Percentiles rank a stretch among this genome's conserved stretches.
These are phyloP conservation scores for Peronospora belbahrii DNA, from an alignment of 352 stramenopile genomes.

Conservation along the genomic window DNA sequence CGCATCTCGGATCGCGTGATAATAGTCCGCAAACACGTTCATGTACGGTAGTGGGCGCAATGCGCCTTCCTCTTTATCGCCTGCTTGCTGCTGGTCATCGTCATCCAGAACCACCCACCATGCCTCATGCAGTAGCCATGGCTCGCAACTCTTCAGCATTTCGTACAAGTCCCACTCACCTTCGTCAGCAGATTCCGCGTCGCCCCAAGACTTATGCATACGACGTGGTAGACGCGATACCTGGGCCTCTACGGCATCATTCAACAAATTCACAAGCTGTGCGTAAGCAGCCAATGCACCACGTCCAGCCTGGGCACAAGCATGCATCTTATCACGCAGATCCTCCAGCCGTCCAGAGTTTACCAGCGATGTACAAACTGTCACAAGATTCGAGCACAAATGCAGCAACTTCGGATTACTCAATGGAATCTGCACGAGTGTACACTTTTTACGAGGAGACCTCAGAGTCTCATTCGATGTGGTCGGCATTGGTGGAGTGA, in stretches of 20 bases:
- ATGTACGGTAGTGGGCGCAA: slow-evolving; percentile 39
- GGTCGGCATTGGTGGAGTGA: slow-evolving; percentile 30
- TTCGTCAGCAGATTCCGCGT: slow-evolving; percentile 31
- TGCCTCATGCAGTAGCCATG: slow-evolving; percentile 43
- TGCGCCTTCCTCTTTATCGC: slow-evolving; percentile 28
- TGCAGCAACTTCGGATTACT: slow-evolving; percentile 52
- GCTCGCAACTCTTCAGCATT: slow-evolving; percentile 49
- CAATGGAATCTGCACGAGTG: slow-evolving; percentile 46
- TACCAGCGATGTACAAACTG: slow-evolving; percentile 35
- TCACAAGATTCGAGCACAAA: slow-evolving; percentile 50
- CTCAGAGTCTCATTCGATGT: slow-evolving; percentile 9
- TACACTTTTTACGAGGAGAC: slow-evolving; percentile 22
- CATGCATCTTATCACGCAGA: slow-evolving; percentile 37
- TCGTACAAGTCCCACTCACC: slow-evolving; percentile 49
- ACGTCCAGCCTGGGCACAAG: slow-evolving; percentile 35
- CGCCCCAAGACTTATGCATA: slow-evolving; percentile 33
- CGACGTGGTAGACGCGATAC: slow-evolving; percentile 33
- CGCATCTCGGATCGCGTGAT: slow-evolving; percentile 32
- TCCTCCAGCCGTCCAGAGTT: slow-evolving; percentile 33
- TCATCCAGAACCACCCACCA: slow-evolving; percentile 48
- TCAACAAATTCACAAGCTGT: slow-evolving; percentile 37
- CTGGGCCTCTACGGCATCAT: slow-evolving; percentile 39
- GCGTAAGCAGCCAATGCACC: slow-evolving; percentile 36
- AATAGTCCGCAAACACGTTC: slow-evolving; percentile 43
- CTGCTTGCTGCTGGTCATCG: slow-evolving; percentile 30